Conservation (phyloP, 768 basidiomycete species). For the Filobasidium wieringae region DNA sequence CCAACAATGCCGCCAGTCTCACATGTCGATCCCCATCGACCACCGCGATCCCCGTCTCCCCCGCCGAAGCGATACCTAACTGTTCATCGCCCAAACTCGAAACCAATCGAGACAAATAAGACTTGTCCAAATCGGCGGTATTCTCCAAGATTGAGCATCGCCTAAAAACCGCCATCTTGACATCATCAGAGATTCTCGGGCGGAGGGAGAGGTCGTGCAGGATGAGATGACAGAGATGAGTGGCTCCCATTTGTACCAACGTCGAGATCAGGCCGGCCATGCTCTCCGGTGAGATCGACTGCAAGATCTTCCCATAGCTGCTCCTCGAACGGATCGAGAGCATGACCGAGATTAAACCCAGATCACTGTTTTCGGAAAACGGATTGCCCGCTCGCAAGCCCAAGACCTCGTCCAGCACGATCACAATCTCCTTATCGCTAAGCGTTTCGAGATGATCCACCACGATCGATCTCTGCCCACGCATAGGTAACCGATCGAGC, state of each 20-base stretch:
- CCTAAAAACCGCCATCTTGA: background rate
- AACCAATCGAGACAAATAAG: background rate
- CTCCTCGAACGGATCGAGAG: background rate
- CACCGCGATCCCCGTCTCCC: background rate
- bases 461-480: background rate
- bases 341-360: conserved; percentile 1
- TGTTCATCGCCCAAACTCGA: background rate
- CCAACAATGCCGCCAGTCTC: background rate
- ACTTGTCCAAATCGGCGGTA: background rate
- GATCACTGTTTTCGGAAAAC: background rate
- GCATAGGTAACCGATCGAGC: background rate
- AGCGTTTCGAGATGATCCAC: background rate
- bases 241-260: background rate
- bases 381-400: background rate
- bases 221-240: background rate
- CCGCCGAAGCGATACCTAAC: background rate
- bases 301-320: background rate
- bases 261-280: background rate
- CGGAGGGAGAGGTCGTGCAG: background rate
- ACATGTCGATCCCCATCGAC: background rate
- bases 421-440: background rate
- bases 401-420: background rate
- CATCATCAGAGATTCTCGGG: background rate
- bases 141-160: background rate
- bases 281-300: background rate